Base-by-base conservation (phyloP, 1,284 basidiomycete genomes). In the Coniophora puteana region DNA sequence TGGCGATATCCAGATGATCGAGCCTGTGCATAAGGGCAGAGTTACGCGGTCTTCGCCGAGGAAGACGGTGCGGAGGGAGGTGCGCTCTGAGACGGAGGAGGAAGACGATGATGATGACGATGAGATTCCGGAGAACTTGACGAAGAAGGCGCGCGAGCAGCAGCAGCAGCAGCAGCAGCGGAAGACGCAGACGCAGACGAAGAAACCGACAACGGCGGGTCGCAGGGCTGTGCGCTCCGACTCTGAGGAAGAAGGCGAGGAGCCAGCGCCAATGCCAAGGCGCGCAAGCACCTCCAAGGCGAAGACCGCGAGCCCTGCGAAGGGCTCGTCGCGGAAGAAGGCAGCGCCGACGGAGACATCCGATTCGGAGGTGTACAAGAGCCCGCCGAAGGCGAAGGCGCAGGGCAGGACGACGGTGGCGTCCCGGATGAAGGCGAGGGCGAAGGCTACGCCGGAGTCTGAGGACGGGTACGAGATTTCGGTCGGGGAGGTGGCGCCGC, bases 351-450 rank as follows among this genome's bases (percentile, higher is more conserved):
- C 35, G n/a, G 27, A 28, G 7, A 29, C n/a, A 30, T 14, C 23
- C 30, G 32, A 11, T n/a, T 25, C 22, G 17, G 36, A 38, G 5
- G 27, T 36, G 35, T 36, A 36, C 17, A 12, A n/a, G 17, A 7
- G 36, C 6, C 18, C 13, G 8, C 2, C 35, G 12, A 38, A 11
- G 18, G 34, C 35, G 21, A 14, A 20, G 4, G 10, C 18, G 11
- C 34, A 38, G 23, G 13, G 20, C n/a, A 21, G 6, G 30, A 57
- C 61, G 1, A 57, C 57, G 10, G 38, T 63, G 39, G 60, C 47
- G 29, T 59, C 57, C 2, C 46, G 48, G 10, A 62, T 63, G 61
- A 63, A 50, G 18, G 49, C 51, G 22, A 46, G 48, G 28, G 46
- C 46, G 6, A 53, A 38, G 12, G 44, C 55, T 1, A 42, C 36